Base-by-base conservation (phyloP, 164 flowering plant genomes). In the Buxus sempervirens region DNA sequence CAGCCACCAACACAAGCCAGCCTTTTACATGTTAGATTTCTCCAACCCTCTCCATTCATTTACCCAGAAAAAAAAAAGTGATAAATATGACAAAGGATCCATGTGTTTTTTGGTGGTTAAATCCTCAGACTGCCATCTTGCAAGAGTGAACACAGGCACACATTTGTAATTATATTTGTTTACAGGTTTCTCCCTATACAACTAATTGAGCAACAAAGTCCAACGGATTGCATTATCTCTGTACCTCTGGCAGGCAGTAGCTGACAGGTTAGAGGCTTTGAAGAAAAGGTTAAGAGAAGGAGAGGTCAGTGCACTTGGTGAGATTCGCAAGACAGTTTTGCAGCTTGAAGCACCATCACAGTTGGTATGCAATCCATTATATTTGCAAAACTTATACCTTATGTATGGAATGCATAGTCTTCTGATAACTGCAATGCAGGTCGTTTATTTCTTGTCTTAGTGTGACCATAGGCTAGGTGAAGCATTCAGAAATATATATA, bases 251-350 rank as follows among this genome's bases (percentile, higher is more conserved):
- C 86, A 92, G 99, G 88, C 55, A 54, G 91, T 92, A 55, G 85
- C 86, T 24, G 74, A 74, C 54, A 82, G 80, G 72, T 58, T 95
- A 72, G 67, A 79, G 62, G 65, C 54, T 22, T 70, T 90, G 74
- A 90, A 90, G 82, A 75, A 77, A 68, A 85, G 73, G 64, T 75
- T 95, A 69, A 81, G 70, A 23, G 78, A 57, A 56, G 97, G 86
- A 75, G 83, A 90, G 7, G 73, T 82, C 62, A 63, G 70, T 74
- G 81, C 72, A 54, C 97, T 95, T 21, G 79, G 73, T 68, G 88
- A 90, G 72, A 92, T 90, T 73, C 93, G 99, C 12, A 75, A 75
- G 68, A 83, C 94, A 54, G 93, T 95, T 73, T 76, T 95, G 77
- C 79, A 83, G 73, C 86, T 92, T 78, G 75, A 70, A 48, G 90